Evolutionary conservation across 108 stramenopile species (phyloP).

Genomic region (Thalassiosira profunda): DNA sequence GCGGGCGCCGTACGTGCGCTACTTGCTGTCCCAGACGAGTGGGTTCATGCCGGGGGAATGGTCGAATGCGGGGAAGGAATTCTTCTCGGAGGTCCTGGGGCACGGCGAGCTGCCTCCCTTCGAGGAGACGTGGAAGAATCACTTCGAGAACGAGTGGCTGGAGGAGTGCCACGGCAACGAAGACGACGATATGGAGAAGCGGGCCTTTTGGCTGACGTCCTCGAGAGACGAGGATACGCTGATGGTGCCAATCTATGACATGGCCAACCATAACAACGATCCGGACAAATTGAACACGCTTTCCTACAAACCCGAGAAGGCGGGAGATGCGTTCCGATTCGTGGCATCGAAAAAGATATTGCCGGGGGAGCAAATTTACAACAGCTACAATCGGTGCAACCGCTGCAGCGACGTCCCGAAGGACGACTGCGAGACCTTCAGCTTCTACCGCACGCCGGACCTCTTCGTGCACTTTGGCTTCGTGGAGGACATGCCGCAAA

Average conservation of each 20-base stretch:
- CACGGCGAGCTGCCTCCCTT: slow-evolving; percentile 33
- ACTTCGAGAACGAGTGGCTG: slow-evolving; percentile 6
- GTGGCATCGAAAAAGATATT: slow-evolving; percentile 27
- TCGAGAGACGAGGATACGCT: slow-evolving; percentile 15
- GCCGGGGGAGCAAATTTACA: slow-evolving; percentile 49
- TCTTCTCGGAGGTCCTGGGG: slow-evolving; percentile 14
- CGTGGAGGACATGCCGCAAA: slow-evolving; percentile 34
- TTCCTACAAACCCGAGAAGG: slow-evolving; percentile 25
- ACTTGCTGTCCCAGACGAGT: slow-evolving; percentile 33
- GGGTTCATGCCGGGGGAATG: slow-evolving; percentile 45
- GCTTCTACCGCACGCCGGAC: slow-evolving; percentile 21
- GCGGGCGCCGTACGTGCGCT: slow-evolving; percentile 42
- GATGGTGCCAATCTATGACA: slow-evolving; percentile 55
- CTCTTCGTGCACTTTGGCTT: slow-evolving; percentile 26
- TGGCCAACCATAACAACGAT: slow-evolving; percentile 55
- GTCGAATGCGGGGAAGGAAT: slow-evolving; percentile 18
- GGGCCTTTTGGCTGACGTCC: background rate
- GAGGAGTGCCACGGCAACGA: slow-evolving; percentile 18
- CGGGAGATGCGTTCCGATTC: slow-evolving; percentile 29
- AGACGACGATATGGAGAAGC: background rate
- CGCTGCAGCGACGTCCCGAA: slow-evolving; percentile 21
- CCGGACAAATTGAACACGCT: slow-evolving; percentile 37
- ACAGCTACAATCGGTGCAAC: slow-evolving; percentile 50
- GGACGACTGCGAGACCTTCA: slow-evolving; percentile 37
- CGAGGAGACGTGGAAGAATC: slow-evolving; percentile 21